These are phyloP conservation scores for Bryopsis sp. DNA, from an alignment of 139 green algal genomes.

Conservation along the genomic window DNA sequence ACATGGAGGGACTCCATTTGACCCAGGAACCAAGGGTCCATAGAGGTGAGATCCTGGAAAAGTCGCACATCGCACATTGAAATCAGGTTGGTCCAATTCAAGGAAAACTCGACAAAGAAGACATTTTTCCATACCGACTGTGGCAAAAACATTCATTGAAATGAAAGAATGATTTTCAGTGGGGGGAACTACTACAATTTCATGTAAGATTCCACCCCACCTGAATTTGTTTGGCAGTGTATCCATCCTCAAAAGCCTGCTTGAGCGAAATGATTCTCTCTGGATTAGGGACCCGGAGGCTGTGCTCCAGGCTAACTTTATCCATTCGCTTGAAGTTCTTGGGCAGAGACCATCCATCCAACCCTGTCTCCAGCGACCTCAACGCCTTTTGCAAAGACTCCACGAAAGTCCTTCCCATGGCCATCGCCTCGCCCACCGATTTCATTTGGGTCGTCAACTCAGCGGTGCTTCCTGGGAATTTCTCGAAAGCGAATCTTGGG, in stretches of 20 bases:
- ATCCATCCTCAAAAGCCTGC: constrained; percentile 82
- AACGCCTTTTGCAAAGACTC: constrained; percentile 97
- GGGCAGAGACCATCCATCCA: constrained; percentile 80
- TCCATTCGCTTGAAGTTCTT: constrained; percentile 66
- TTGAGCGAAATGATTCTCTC: constrained; percentile 77
- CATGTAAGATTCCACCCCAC: not conserved
- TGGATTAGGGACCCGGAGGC: constrained; percentile 81
- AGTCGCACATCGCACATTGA: too few species aligned
- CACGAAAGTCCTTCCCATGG: constrained; percentile 90
- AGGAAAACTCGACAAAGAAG: not conserved
- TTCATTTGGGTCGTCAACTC: constrained; percentile 69
- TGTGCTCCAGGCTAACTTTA: constrained; percentile 67
- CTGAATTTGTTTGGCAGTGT: constrained; percentile 55
- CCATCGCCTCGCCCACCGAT: constrained; percentile 96
- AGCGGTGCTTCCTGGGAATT: constrained; percentile 83
- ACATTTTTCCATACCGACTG: too few species aligned
- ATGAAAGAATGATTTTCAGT: too few species aligned
- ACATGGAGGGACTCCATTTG: constrained; percentile 68
- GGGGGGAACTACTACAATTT: too few species aligned
- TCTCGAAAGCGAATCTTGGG: constrained; percentile 93
- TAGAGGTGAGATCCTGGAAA: constrained; percentile 62
- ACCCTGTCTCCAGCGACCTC: constrained; percentile 83
- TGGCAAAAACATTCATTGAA: too few species aligned
- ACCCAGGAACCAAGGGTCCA: constrained; percentile 94
- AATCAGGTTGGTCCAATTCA: not conserved